phyloP scores from a whole-genome alignment of 805 yeast species.

The Kazachstania africana region DNA sequence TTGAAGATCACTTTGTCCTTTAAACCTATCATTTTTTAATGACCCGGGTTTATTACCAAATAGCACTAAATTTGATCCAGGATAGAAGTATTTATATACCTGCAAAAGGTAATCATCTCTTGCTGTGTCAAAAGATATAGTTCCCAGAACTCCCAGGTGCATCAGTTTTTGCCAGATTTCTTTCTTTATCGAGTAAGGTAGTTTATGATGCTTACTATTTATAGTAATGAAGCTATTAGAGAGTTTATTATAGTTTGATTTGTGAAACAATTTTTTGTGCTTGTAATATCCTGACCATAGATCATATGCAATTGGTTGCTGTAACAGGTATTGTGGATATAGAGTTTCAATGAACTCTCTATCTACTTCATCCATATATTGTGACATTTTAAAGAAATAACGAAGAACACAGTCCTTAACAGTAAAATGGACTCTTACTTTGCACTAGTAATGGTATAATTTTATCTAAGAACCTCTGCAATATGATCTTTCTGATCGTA shows the following conservation, averaged over 20 bases:
- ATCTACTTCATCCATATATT: slow-evolving; percentile 19
- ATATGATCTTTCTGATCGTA: no score
- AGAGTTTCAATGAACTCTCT: slow-evolving; percentile 15
- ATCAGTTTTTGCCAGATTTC: slow-evolving; percentile 25
- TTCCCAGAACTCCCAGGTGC: slow-evolving; percentile 23
- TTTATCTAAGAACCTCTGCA: no score
- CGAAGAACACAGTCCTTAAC: no score
- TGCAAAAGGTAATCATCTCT: slow-evolving; percentile 23
- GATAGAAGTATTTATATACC: slow-evolving; percentile 23
- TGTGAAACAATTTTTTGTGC: slow-evolving; percentile 17
- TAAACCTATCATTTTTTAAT: not conserved
- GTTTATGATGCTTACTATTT: not conserved
- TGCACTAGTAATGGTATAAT: no score
- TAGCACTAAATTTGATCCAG: slow-evolving; percentile 1
- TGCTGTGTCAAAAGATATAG: slow-evolving; percentile 20
- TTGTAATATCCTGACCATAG: slow-evolving; percentile 17
- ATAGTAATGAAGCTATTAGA: not conserved
- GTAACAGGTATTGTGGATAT: slow-evolving; percentile 22
- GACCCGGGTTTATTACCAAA: no score
- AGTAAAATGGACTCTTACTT: no score
- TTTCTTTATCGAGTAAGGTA: slow-evolving; percentile 10
- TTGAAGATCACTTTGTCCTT: not conserved
- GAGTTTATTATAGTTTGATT: slow-evolving; percentile 1
- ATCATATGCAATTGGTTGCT: slow-evolving; percentile 24
- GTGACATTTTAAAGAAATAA: slow-evolving; percentile 10